Conservation (phyloP, 805 yeast species). For the Ogataea chonburiensis region DNA sequence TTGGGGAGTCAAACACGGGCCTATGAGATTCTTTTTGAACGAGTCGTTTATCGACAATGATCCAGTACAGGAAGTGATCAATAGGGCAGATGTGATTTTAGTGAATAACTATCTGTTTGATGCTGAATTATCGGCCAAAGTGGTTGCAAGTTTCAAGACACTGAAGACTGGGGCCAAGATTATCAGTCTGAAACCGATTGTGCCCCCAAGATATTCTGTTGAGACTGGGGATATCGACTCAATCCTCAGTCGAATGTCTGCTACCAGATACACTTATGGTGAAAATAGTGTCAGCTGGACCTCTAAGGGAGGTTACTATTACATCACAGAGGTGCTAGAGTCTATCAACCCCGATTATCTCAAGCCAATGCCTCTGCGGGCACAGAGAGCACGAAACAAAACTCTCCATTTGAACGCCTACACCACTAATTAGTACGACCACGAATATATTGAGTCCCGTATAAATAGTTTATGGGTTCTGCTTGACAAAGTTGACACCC, state of each 20-base stretch:
- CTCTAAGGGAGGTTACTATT: conserved; percentile 75
- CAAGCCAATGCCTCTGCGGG: conserved; percentile 29
- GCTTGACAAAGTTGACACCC: conserved; percentile 85
- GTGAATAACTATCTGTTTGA: conserved; percentile 86
- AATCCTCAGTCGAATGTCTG: conserved; percentile 62
- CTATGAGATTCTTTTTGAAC: conserved; percentile 54
- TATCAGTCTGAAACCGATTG: conserved; percentile 74
- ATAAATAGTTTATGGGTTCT: conserved; percentile 49
- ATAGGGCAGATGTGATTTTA: conserved; percentile 67
- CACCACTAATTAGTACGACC: conserved; percentile 27
- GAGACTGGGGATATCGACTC: conserved; percentile 51
- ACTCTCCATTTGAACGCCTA: conserved; percentile 30
- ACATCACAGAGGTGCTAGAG: conserved; percentile 61
- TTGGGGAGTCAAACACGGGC: conserved; percentile 63
- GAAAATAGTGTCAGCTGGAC: conserved; percentile 89
- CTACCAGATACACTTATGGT: conserved; percentile 61
- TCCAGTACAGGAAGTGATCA: conserved; percentile 51
- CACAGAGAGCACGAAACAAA: conserved; percentile 22
- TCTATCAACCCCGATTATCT: conserved; percentile 36
- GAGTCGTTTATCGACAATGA: conserved; percentile 72
- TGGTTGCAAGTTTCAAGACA: conserved; percentile 59
- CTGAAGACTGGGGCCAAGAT: conserved; percentile 74
- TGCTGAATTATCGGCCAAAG: conserved; percentile 64
- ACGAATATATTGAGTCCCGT: conserved; percentile 5
- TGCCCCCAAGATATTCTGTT: conserved; percentile 71